Evolutionary conservation across 495 filamentous ascomycete genomes (phyloP), one percentile per base, ranked within the genome.

Genomic region (Massariosphaeria phaeospora): DNA sequence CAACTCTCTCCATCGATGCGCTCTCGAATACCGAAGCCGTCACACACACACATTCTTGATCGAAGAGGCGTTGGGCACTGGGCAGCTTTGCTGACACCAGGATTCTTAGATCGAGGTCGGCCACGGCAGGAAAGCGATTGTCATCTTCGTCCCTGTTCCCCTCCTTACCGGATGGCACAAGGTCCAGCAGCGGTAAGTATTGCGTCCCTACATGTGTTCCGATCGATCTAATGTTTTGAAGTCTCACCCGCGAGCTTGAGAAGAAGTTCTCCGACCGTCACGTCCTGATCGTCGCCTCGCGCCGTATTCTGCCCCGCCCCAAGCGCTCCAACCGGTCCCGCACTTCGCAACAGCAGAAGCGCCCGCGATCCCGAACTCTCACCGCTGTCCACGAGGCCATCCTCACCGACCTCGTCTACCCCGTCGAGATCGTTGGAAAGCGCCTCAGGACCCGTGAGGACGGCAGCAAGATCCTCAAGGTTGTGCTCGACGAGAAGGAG

Each of bases 231-330:
- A 43, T 53, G 54, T 58, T 39, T 29, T 11, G 68, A 8, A 97
- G 93, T 70, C 84, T 98, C 65, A 97, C 93, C 76, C 93, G 93
- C 75, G 93, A 98, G 82, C 90, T 98, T 68, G 93, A 98, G 83
- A 97, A 98, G 89, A 98, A 97, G 81, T 98, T 98, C 88, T 96
- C 93, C 63, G 93, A 97, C 83, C 91, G 93, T 76, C 93, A 98
- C 77, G 93, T 98, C 73, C 83, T 98, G 71, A 89, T 98, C 84
- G 83, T 98, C 62, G 93, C 91, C 66, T 90, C 91, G 70, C 93
- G 93, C 82, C 91, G 93, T 74, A 98, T 98, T 71, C 87, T 98
- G 50, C 91, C 93, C 70, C 88, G 88, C 67, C 93, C 93, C 70
- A 96, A 95, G 82, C 93, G 93, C 68, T 91, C 86, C 73, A 84